Evolutionary conservation across 306 rosid genomes (phyloP).

Genomic region (Calophaca sinica): DNA sequence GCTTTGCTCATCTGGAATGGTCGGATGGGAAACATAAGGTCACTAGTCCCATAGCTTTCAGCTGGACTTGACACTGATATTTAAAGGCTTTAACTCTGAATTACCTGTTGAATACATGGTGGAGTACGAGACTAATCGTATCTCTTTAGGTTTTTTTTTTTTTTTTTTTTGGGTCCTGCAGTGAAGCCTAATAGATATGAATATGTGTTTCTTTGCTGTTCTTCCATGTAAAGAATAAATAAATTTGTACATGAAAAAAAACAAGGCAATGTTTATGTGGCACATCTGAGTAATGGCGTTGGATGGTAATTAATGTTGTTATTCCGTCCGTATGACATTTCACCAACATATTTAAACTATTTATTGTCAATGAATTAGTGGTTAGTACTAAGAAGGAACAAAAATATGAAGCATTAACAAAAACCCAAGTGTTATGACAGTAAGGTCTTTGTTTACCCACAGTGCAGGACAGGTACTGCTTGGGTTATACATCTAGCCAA

Average conservation of each 20-base stretch:
- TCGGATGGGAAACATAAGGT: constrained; percentile 85
- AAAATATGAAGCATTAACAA: neutral
- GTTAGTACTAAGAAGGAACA: neutral
- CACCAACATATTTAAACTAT: neutral
- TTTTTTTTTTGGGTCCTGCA: constrained; percentile 34
- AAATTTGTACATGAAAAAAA: constrained; percentile 47
- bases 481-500: neutral
- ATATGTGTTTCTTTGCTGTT: constrained; percentile 35
- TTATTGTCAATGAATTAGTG: neutral
- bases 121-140: constrained; percentile 29
- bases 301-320: no score
- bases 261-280: constrained; percentile 17
- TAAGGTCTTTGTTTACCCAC: neutral
- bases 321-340: no score
- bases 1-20: constrained; percentile 82
- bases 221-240: constrained; percentile 34
- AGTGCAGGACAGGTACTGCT: neutral
- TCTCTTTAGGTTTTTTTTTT: neutral
- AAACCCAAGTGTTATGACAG: constrained; percentile 15
- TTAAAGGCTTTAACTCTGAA: constrained; percentile 33
- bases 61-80: constrained; percentile 64
- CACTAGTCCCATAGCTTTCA: constrained; percentile 80
- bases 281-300: neutral
- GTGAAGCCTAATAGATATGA: constrained; percentile 37
- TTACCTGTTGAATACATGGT: constrained; percentile 28